Evolutionary conservation across 2,329 filamentous ascomycete species (phyloP).

Genomic region (Parastagonospora avenae): DNA sequence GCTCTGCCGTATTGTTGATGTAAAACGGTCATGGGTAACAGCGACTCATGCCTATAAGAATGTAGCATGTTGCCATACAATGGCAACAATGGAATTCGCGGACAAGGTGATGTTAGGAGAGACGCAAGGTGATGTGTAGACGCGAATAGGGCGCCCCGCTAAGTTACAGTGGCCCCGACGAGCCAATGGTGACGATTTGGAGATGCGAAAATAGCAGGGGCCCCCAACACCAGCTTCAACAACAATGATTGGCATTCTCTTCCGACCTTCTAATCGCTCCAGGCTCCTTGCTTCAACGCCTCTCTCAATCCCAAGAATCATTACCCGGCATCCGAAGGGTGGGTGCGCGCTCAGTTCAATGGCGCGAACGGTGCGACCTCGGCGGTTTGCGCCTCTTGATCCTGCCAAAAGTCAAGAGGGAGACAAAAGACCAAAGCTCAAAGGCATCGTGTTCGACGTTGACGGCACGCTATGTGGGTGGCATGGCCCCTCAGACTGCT

Average conservation of each 20-base stretch:
- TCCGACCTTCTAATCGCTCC: constrained; percentile 4
- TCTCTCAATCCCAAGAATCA: background rate
- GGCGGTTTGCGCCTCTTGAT: constrained; percentile 59
- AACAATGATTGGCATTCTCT: constrained; percentile 7
- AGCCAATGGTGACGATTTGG: background rate
- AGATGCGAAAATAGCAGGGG: background rate
- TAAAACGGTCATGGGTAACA: too few relatives aligned
- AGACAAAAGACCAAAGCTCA: constrained; percentile 52
- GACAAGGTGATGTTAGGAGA: too few relatives aligned
- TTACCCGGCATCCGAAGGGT: background rate
- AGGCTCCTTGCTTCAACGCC: background rate
- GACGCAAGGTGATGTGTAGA: background rate
- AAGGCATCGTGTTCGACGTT: constrained; percentile 83
- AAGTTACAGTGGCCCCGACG: background rate
- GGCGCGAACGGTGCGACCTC: constrained; percentile 32
- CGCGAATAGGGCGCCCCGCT: background rate
- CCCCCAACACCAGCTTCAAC: constrained; percentile 1
- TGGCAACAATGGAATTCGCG: too few relatives aligned
- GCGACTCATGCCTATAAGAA: too few relatives aligned
- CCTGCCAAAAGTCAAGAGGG: constrained; percentile 31
- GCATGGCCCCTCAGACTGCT: background rate
- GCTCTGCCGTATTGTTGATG: too few relatives aligned
- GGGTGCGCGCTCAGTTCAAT: constrained; percentile 13
- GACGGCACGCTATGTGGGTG: constrained; percentile 88
- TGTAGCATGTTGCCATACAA: too few relatives aligned